Base-by-base conservation (phyloP, 768 basidiomycete genomes). In the Candolleomyces aberdarensis region DNA sequence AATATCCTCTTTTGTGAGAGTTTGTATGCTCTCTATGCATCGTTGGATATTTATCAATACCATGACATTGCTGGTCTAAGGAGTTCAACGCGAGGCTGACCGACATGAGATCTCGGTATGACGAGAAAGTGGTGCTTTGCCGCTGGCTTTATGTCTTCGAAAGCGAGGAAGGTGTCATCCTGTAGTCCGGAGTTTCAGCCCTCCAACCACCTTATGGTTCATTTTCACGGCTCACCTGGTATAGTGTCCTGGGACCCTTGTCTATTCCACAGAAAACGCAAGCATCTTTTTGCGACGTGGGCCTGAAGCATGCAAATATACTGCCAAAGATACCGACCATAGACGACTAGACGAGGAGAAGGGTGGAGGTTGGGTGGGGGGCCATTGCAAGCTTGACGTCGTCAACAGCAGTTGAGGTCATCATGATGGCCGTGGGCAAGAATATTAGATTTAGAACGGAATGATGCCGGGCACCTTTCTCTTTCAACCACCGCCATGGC, bases 401-500 rank as follows among this genome's bases (percentile, higher is more conserved):
- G 17, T 19, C 14, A 19, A 29, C 49, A 31, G 44, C 44, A 20
- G 7, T 14, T 46, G 10, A 20, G 44, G 17, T 46, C 10, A 20
- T 46, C 44, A 20, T 20, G 44, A 20, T 46, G 17, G 44, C 10
- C 44, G 44, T 6, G 7, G 17, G 15, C 19, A 11, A 51, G 14
- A 3, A n/a, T 22, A 51, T 19, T 51, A 51, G 49, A 14, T 22
- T 29, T 22, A 1, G 44, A 14, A 46, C 7, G 22, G 9, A 15
- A 51, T 31, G 13, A 20, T 7, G 26, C 14, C 19, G 26, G 20
- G 3, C 1, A 29, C 49, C 20, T 19, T 7, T 22, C 9, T 14
- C 40, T 19, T 19, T 56, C 53, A 36, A 15, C 46, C 15, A 14
- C 19, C 22, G 29, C 56, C 39, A 98, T 99, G 96, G 94, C 96